Evolutionary conservation across 495 filamentous ascomycete species (phyloP).

Genomic region (Hamigera avellanea): DNA sequence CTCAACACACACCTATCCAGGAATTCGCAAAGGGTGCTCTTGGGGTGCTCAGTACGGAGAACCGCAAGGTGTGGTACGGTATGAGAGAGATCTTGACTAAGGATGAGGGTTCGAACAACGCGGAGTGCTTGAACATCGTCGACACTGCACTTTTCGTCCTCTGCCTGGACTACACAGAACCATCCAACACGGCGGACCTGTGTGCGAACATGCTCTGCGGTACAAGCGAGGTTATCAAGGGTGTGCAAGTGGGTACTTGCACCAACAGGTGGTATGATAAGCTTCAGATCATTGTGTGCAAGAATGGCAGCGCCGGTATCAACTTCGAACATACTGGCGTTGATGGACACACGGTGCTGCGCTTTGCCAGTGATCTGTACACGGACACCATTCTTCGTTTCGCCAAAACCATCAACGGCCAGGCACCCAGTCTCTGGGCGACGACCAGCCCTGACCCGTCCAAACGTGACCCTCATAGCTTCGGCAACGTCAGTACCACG

Average conservation of each 20-base stretch:
- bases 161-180: constrained; percentile 87
- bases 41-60: constrained; percentile 91
- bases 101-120: constrained; percentile 83
- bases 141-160: constrained; percentile 89
- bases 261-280: constrained; percentile 99
- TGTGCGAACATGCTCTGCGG: constrained; percentile 98
- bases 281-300: constrained; percentile 97
- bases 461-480: constrained; percentile 86
- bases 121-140: constrained; percentile 86
- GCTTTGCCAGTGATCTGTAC: constrained; percentile 92
- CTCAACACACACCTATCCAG: constrained; percentile 75
- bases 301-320: constrained; percentile 95
- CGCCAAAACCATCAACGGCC: constrained; percentile 89
- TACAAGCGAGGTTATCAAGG: constrained; percentile 79
- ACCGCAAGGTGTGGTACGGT: constrained; percentile 89
- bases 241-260: constrained; percentile 93
- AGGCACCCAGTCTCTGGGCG: constrained; percentile 85
- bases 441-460: constrained; percentile 84
- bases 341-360: constrained; percentile 91
- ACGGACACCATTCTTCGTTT: constrained; percentile 97
- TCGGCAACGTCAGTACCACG: constrained; percentile 88
- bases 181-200: constrained; percentile 61
- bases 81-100: constrained; percentile 79
- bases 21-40: constrained; percentile 90
- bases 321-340: constrained; percentile 99